Evolutionary conservation across 305 asterid genomes (phyloP).

Genomic region (Salvia sclarea): DNA sequence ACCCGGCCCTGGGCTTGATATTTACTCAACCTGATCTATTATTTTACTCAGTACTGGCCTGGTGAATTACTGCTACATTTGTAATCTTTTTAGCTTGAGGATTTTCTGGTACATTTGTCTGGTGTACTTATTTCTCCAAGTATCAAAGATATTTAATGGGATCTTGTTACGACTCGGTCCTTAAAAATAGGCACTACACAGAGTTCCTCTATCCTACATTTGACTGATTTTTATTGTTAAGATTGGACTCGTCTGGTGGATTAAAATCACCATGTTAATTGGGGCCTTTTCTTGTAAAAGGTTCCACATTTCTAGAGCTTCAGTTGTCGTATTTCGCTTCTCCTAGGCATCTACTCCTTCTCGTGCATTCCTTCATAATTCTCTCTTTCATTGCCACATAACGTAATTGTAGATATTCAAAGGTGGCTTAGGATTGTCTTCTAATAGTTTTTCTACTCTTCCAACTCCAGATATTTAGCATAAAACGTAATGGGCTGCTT

Average conservation of each 20-base stretch:
- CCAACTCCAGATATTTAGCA: conserved; percentile 24
- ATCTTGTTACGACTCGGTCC: background rate
- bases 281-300: conserved; percentile 3
- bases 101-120: background rate
- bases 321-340: conserved; percentile 2
- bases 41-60: background rate
- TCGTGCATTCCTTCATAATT: background rate
- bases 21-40: too few relatives aligned
- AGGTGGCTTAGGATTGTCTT: background rate
- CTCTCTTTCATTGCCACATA: too few relatives aligned
- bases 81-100: background rate
- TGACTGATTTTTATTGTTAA: background rate
- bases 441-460: conserved; percentile 27
- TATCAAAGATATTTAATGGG: background rate
- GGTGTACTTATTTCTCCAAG: background rate
- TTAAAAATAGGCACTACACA: background rate
- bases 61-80: background rate
- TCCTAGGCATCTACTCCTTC: background rate
- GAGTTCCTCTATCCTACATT: background rate
- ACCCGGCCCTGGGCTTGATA: too few relatives aligned
- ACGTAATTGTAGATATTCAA: too few relatives aligned
- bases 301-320: conserved; percentile 17
- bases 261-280: background rate
- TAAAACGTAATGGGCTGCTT: conserved; percentile 65
- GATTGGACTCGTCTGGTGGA: too few relatives aligned